These are phyloP conservation scores for Arachis hypogaea DNA, from an alignment of 306 rosid species.

Conservation along the genomic window DNA sequence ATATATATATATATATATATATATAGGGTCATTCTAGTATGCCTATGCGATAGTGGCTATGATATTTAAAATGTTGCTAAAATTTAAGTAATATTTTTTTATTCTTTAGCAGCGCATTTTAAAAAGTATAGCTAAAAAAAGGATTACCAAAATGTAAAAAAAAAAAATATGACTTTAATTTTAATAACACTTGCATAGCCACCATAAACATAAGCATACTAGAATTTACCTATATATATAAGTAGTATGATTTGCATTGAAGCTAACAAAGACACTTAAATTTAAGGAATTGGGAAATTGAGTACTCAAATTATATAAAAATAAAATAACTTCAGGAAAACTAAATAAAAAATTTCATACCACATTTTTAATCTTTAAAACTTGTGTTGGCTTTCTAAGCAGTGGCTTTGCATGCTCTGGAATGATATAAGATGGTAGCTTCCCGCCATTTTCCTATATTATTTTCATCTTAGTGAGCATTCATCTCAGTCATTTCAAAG, in stretches of 20 bases:
- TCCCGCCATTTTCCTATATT: constrained; percentile 59
- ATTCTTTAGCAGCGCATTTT: no score
- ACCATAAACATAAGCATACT: no score
- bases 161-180: no score
- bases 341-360: constrained; percentile 45
- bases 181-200: no score
- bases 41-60: no score
- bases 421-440: constrained; percentile 58
- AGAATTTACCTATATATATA: no score
- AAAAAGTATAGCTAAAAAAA: no score
- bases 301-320: constrained; percentile 10
- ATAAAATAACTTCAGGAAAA: constrained; percentile 7
- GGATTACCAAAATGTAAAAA: no score
- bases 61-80: no score
- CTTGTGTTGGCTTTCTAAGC: constrained; percentile 69
- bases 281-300: neutral
- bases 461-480: constrained; percentile 31
- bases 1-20: no score
- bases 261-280: constrained; percentile 22
- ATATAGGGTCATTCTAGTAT: no score
- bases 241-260: neutral
- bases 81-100: no score
- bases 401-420: constrained; percentile 85
- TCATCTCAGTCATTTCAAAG: constrained; percentile 22
- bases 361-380: constrained; percentile 82